Base-by-base conservation (phyloP, 805 yeast genomes). In the Wickerhamomyces tratensis region DNA sequence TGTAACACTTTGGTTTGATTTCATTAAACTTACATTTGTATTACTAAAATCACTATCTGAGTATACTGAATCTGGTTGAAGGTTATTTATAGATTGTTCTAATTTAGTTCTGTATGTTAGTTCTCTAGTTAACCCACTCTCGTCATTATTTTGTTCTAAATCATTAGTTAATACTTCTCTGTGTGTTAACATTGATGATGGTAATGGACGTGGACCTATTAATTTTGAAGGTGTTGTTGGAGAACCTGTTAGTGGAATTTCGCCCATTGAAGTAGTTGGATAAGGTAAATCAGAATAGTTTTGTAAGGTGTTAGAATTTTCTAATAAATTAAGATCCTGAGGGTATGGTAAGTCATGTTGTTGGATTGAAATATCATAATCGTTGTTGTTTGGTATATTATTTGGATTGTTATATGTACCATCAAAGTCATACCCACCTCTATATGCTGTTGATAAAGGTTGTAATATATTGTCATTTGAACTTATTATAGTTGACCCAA, bases 151-250 rank as follows among this genome's bases (percentile, higher is more conserved):
- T 8, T 27, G 7, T 8, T 10, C 30, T 27, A 27, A 10, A 31
- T 31, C 34, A 31, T 13, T 13, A 9, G 5, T 31, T 3, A 13
- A 3, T 5, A 3, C 13, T 31, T 12, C 34, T 12, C 11, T 6
- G 6, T 31, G 6, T 26, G 29, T 3, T 13, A 6, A 8, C 7
- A 27, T 31, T 7, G 35, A 13, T 12, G 33, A 6, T 6, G 60
- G 58, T 54, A 52, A 53, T 15, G 61, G 61, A 37, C 61, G 53
- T 10, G 61, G 58, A 0, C 59, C 59, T 8, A 46, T 42, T 6
- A 54, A 50, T 31, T 43, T 52, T 4, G 49, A 39, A 6, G 41
- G 40, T 11, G 47, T 35, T 26, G 43, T 33, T 30, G 33, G 25
- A 5, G 31, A 25, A 33, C 1, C 25, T 33, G 12, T 9, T 13